Conservation (phyloP, 179 eudicot genomes). For the Amaranthus tricolor region DNA sequence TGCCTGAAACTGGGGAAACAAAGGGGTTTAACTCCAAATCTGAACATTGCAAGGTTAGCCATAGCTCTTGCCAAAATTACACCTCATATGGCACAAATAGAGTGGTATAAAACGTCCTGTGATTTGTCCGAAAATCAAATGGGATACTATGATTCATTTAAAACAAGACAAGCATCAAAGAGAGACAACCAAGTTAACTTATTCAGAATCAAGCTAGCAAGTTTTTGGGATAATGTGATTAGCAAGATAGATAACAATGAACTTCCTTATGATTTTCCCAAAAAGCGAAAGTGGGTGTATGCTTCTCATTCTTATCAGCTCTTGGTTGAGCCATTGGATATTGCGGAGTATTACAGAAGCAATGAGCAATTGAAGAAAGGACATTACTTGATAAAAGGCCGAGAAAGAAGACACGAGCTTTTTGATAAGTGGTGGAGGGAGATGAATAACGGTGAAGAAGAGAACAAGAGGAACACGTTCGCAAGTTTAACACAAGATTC, state of each 20-base stretch:
- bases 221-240: constrained; percentile 68
- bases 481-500: constrained; percentile 84
- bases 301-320: constrained; percentile 76
- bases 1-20: constrained; percentile 55
- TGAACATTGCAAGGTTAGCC: constrained; percentile 66
- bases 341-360: constrained; percentile 79
- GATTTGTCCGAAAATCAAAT: constrained; percentile 50
- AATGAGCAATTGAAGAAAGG: constrained; percentile 57
- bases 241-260: constrained; percentile 61
- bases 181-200: constrained; percentile 54
- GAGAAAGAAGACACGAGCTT: constrained; percentile 63
- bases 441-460: constrained; percentile 26
- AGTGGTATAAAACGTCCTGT: constrained; percentile 83
- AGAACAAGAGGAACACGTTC: constrained; percentile 49
- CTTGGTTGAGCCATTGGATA: constrained; percentile 86
- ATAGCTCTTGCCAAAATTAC: constrained; percentile 54
- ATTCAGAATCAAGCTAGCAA: constrained; percentile 55
- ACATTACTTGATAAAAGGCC: constrained; percentile 62
- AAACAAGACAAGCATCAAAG: constrained; percentile 59
- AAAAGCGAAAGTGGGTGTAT: constrained; percentile 58
- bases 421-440: constrained; percentile 88
- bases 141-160: constrained; percentile 89
- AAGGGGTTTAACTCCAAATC: constrained; percentile 53
- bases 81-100: constrained; percentile 74
- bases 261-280: constrained; percentile 77